Conservation (phyloP, 306 rosid species). For the Geum urbanum region DNA sequence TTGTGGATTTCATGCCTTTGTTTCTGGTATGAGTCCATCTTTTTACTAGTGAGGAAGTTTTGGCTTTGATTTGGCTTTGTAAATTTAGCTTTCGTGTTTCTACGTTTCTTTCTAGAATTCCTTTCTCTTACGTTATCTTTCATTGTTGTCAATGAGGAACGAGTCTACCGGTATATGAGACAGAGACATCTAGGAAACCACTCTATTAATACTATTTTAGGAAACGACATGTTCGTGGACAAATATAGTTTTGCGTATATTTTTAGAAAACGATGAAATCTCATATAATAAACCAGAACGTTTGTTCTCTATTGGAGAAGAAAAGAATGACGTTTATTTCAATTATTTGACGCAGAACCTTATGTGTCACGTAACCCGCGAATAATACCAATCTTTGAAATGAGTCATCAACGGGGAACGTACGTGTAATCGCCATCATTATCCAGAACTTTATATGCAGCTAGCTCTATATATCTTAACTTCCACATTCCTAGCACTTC, state of each 20-base stretch:
- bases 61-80: slow-evolving; percentile 4
- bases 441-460: background rate
- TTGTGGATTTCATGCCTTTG: slow-evolving; percentile 5
- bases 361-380: background rate
- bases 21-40: slow-evolving; percentile 15
- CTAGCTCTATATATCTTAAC: background rate
- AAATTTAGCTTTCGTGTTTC: background rate
- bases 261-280: too few species aligned
- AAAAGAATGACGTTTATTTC: background rate
- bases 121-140: background rate
- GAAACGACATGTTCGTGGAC: too few species aligned
- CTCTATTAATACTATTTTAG: too few species aligned
- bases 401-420: slow-evolving; percentile 26
- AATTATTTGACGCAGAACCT: background rate
- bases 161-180: background rate
- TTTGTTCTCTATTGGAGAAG: background rate
- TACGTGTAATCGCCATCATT: slow-evolving; percentile 8
- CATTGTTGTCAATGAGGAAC: background rate
- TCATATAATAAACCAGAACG: too few species aligned
- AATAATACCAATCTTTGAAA: slow-evolving; percentile 6
- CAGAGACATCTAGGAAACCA: too few species aligned
- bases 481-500: background rate
- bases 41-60: slow-evolving; percentile 1
- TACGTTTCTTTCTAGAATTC: background rate
- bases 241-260: too few species aligned